These are phyloP conservation scores for Oryza meyeriana DNA, from an alignment of 176 grass and related monocot species.

Conservation along the genomic window DNA sequence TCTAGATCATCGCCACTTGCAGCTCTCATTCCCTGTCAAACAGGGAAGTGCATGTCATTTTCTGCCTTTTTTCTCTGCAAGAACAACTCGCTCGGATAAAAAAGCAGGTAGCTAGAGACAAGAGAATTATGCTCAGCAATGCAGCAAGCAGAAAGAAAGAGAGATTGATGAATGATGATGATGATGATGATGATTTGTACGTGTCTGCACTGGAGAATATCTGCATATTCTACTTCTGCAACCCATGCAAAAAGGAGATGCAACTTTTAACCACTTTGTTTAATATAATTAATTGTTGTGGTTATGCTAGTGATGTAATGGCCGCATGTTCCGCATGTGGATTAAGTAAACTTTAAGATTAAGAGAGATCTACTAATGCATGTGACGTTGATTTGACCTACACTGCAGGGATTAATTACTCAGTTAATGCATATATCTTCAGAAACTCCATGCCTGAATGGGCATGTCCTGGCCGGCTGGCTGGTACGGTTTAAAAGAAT, in stretches of 20 bases:
- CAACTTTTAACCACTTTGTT: neutral
- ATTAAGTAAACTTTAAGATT: neutral
- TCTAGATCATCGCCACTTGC: neutral
- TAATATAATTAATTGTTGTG: neutral
- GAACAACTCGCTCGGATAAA: neutral
- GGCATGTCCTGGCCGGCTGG: neutral
- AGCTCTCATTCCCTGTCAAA: neutral
- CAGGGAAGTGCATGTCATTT: neutral
- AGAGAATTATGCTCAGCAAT: constrained; percentile 7
- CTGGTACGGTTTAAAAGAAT: too few relatives aligned
- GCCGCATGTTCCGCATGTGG: neutral
- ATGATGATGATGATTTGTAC: neutral
- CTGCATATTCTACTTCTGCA: neutral
- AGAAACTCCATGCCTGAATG: neutral
- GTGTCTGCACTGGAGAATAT: neutral
- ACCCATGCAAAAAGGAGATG: neutral
- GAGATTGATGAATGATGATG: neutral
- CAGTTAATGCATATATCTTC: neutral
- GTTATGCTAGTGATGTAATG: neutral
- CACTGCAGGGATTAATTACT: neutral
- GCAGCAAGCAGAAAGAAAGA: neutral
- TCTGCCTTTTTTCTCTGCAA: neutral
- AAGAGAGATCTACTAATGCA: neutral
- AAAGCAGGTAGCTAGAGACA: constrained; percentile 5
- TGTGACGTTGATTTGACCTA: neutral